Percentiles rank a stretch among this genome's conserved stretches.
These are phyloP conservation scores for Fagopyrum esculentum DNA, from an alignment of 148 eudicot species.

Conservation along the genomic window DNA sequence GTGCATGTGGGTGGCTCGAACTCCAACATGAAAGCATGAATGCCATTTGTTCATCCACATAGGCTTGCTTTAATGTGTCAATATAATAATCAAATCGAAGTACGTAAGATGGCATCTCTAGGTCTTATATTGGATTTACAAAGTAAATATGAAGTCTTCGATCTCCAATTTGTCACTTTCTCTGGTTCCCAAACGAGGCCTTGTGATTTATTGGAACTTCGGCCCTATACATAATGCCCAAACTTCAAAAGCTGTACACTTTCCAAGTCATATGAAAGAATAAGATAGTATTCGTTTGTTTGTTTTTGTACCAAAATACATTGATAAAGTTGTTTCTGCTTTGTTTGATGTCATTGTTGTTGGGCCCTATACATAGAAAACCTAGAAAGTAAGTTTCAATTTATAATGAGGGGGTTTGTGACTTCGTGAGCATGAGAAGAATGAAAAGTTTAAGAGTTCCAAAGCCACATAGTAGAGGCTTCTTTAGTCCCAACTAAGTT, in stretches of 20 bases:
- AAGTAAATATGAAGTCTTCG: not conserved
- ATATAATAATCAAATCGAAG: not conserved
- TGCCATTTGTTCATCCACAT: not conserved
- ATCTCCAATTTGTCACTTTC: not conserved
- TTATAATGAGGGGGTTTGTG: not conserved
- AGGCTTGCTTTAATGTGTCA: not conserved
- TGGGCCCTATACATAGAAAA: not conserved
- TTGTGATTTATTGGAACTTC: not conserved
- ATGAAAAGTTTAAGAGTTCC: not conserved
- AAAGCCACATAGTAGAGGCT: not conserved
- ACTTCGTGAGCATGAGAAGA: not conserved
- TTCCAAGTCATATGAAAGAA: not conserved
- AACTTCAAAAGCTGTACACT: constrained; percentile 4
- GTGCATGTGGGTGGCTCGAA: not conserved
- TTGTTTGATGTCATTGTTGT: not conserved
- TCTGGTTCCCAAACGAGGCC: not conserved
- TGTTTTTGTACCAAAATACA: too few relatives aligned
- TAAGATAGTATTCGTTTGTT: not conserved
- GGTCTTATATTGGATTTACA: not conserved
- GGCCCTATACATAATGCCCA: not conserved
- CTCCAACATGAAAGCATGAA: not conserved
- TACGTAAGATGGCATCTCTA: constrained; percentile 9
- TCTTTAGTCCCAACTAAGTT: too few relatives aligned
- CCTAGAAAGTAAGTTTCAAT: not conserved
- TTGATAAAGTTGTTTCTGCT: not conserved